Evolutionary conservation across 2,329 filamentous ascomycete species (phyloP).

Genomic region (Penicillium sp.): DNA sequence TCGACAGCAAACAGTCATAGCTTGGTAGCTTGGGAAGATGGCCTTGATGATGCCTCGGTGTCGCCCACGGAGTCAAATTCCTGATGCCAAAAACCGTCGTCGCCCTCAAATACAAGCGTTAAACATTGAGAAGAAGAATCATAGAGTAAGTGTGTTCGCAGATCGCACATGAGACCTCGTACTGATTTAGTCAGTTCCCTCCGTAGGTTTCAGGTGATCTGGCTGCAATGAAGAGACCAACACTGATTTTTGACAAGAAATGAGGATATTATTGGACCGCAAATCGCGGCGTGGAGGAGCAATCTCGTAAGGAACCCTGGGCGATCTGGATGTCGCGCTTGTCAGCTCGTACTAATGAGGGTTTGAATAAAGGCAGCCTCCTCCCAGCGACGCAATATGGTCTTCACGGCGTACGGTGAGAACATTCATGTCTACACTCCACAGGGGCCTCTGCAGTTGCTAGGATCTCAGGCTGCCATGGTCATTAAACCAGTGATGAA

Average conservation of each 20-base stretch:
- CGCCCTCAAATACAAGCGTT: constrained; percentile 26
- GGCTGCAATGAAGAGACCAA: too few species aligned
- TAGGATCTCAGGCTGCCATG: constrained; percentile 37
- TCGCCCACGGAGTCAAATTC: neutral
- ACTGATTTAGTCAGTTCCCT: constrained; percentile 23
- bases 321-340: neutral
- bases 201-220: constrained; percentile 13
- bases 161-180: constrained; percentile 9
- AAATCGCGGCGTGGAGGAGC: constrained; percentile 38
- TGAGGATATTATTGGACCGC: constrained; percentile 22
- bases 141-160: constrained; percentile 30
- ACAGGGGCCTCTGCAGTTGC: constrained; percentile 35
- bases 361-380: constrained; percentile 34
- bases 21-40: constrained; percentile 22
- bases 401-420: constrained; percentile 41
- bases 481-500: constrained; percentile 41
- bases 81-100: constrained; percentile 1
- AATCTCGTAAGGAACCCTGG: constrained; percentile 35
- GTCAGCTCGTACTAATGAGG: neutral
- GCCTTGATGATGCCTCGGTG: constrained; percentile 10
- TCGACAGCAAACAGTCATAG: constrained; percentile 7
- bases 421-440: constrained; percentile 45
- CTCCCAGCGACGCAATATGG: constrained; percentile 44
- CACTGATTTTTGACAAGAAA: constrained; percentile 12
- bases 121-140: constrained; percentile 29